Evolutionary conservation across 768 basidiomycete species (phyloP).

Genomic region (Atractiella rhizophila): DNA sequence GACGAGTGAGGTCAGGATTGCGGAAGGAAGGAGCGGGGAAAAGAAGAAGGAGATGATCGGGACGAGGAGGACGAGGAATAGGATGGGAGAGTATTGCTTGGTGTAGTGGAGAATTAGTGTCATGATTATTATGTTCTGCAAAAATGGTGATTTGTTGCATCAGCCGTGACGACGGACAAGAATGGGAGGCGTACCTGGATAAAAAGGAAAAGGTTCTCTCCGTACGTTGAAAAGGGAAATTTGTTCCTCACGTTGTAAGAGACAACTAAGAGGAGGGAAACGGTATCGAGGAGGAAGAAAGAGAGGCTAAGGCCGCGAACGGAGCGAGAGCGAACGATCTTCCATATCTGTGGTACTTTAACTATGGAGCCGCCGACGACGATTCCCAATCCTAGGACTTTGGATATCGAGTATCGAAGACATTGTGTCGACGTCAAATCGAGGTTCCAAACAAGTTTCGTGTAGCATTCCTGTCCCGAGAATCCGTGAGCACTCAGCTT

Average conservation of each 20-base stretch:
- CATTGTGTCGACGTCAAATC: slow-evolving; percentile 52
- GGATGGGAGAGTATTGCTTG: slow-evolving; percentile 17
- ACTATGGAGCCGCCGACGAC: slow-evolving; percentile 64
- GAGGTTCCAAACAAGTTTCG: slow-evolving; percentile 31
- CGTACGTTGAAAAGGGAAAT: slow-evolving; percentile 92
- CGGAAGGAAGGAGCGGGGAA: slow-evolving; percentile 21
- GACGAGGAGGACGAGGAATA: slow-evolving; percentile 22
- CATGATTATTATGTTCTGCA: background rate
- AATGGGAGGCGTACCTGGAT: slow-evolving; percentile 12
- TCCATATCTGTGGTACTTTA: slow-evolving; percentile 80
- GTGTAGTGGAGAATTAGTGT: slow-evolving; percentile 4
- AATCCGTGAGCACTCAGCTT: too few relatives aligned
- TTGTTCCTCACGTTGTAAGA: slow-evolving; percentile 58
- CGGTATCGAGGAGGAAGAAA: slow-evolving; percentile 71
- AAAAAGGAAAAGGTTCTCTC: slow-evolving; percentile 73
- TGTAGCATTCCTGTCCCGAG: slow-evolving; percentile 9
- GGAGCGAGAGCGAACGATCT: slow-evolving; percentile 45
- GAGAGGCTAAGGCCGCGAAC: slow-evolving; percentile 67
- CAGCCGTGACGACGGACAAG: background rate
- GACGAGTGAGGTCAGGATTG: slow-evolving; percentile 43
- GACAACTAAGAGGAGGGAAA: slow-evolving; percentile 67
- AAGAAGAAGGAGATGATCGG: slow-evolving; percentile 26
- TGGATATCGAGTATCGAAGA: slow-evolving; percentile 72
- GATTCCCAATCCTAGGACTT: slow-evolving; percentile 73
- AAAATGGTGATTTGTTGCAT: slow-evolving; percentile 25